Conservation (phyloP, 805 yeast genomes). For the Hanseniaspora taiwanica region DNA sequence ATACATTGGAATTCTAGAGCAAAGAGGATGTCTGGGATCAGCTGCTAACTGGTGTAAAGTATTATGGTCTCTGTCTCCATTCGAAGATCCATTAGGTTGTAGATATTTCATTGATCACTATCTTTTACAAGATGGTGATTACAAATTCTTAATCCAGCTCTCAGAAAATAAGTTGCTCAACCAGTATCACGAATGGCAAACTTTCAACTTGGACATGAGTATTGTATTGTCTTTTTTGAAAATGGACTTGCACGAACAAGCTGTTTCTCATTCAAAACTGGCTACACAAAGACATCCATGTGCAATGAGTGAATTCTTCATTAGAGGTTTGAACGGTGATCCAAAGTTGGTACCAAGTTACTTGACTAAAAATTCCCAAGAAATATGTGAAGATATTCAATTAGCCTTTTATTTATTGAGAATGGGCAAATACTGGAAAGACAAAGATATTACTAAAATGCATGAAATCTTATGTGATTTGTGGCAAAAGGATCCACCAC, state of each 20-base stretch:
- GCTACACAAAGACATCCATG: constrained; percentile 32
- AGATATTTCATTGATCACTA: constrained; percentile 73
- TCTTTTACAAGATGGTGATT: constrained; percentile 53
- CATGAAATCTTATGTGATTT: constrained; percentile 10
- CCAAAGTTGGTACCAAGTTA: neutral
- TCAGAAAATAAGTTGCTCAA: constrained; percentile 41
- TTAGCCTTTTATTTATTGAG: constrained; percentile 49
- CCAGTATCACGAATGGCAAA: constrained; percentile 52
- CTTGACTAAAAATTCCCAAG: constrained; percentile 12
- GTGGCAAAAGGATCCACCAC: constrained; percentile 6
- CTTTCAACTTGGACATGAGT: constrained; percentile 61
- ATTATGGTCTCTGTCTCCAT: constrained; percentile 55
- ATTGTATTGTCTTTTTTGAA: constrained; percentile 47
- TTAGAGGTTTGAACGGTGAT: constrained; percentile 8
- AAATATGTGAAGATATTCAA: constrained; percentile 22
- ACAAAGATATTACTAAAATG: constrained; percentile 11
- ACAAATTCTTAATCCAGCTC: constrained; percentile 45
- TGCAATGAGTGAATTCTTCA: constrained; percentile 21
- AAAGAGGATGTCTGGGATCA: constrained; percentile 63
- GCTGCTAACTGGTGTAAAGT: constrained; percentile 67
- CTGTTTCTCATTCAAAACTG: constrained; percentile 17
- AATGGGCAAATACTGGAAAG: constrained; percentile 43
- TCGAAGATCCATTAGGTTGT: constrained; percentile 76
- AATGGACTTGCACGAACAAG: constrained; percentile 29
- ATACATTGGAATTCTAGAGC: constrained; percentile 55